Conservation (phyloP, 2,329 filamentous ascomycete species). For the Phyllosticta capitalensis region DNA sequence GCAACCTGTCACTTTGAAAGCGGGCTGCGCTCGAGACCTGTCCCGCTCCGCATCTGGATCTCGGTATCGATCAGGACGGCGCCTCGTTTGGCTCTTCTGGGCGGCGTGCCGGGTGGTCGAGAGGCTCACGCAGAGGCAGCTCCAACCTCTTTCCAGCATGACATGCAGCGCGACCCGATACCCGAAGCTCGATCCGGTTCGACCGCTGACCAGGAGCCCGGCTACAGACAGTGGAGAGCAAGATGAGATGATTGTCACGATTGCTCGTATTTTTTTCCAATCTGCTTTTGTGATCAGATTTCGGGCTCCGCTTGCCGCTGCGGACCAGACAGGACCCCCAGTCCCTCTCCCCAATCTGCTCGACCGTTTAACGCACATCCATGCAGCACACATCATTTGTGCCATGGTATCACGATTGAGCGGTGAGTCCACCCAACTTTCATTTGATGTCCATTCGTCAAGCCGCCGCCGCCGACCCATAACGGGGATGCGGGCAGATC, state of each 20-base stretch:
- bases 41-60: constrained; percentile 10
- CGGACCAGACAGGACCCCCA: constrained; percentile 6
- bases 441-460: no score
- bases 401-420: neutral
- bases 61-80: constrained; percentile 10
- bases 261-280: constrained; percentile 7
- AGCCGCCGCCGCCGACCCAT: neutral
- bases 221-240: neutral
- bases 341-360: constrained; percentile 8
- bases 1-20: constrained; percentile 9
- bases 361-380: constrained; percentile 4
- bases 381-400: neutral
- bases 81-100: neutral
- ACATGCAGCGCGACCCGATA: constrained; percentile 12
- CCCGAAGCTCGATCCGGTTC: constrained; percentile 2
- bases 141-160: constrained; percentile 9
- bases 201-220: constrained; percentile 6
- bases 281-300: neutral
- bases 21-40: constrained; percentile 1
- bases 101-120: neutral
- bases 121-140: constrained; percentile 7
- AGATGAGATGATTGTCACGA: constrained; percentile 4
- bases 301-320: constrained; percentile 9
- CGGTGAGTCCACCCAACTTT: neutral
- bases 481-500: constrained; percentile 9